Evolutionary conservation across 768 basidiomycete species (phyloP), one percentile per base, ranked within the genome.

Genomic region (Gautieria morchelliformis): DNA sequence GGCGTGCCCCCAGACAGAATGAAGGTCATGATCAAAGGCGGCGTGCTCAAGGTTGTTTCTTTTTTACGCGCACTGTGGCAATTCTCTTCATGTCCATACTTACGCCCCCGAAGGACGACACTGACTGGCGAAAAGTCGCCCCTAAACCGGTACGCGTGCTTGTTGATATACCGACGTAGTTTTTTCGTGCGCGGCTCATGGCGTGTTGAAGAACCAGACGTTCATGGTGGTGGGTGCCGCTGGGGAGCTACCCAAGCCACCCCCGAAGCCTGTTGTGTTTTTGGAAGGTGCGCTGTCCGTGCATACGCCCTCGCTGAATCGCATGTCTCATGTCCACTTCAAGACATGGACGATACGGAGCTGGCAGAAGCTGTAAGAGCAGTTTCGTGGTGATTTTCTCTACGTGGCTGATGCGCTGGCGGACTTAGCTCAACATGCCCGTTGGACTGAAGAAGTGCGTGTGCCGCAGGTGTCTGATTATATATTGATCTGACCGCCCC

Each of bases 1-100:
- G 93, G 92, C 8, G 87, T 98, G 3, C 93, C 90, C 3, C 70
- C 82, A 37, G 92, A 95, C 66, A 79, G 93, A 49, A 94, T 96
- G 91, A 99, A 98, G 73, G 87, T 98, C 62, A 93, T 96, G 88
- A 79, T 94, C 68, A 97, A 96, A 68, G 89, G 89, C 54, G 89
- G 87, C 39, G 77, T 92, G 55, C 79, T 96, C 64, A 95, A 94
- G 81, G 92, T 89, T 37, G 2, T 9, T 37, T 9, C n/a, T n/a
- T 37, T 37, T 9, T 10, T 9, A 30, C 54, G 75, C 71, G 17
- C 2, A 58, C 55, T 37, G 51, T 27, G 17, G 24, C 30, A 17
- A n/a, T 15, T 14, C 4, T 17, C 27, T 0, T 5, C 22, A 20
- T 47, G 7, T 7, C 17, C 2, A 37, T 45, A n/a, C 27, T 41